Evolutionary conservation across 352 stramenopile genomes (phyloP).

Genomic region (Phytopythium boreale): DNA sequence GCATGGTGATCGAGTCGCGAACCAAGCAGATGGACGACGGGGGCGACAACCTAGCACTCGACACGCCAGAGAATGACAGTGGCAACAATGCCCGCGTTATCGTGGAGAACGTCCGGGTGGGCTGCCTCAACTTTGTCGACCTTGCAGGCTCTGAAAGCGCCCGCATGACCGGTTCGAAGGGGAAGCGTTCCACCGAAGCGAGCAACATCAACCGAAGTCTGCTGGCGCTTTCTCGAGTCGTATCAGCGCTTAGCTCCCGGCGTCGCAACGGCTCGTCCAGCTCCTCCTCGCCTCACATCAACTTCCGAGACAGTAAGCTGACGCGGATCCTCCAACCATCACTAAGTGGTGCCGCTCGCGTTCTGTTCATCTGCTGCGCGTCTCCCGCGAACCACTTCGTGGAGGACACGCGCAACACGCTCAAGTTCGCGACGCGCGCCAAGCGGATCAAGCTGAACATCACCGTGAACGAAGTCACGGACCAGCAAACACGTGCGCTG

Average conservation of each 20-base stretch:
- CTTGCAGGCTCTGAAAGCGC: conserved; percentile 92
- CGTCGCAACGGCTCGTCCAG: conserved; percentile 49
- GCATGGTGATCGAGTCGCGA: conserved; percentile 33
- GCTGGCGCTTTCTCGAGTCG: conserved; percentile 82
- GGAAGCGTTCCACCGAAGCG: conserved; percentile 45
- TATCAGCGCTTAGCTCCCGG: conserved; percentile 88
- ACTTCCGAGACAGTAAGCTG: conserved; percentile 92
- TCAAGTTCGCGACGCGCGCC: conserved; percentile 91
- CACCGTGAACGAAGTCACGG: conserved; percentile 38
- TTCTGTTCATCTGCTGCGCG: conserved; percentile 84
- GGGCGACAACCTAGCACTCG: conserved; percentile 11
- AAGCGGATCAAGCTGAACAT: conserved; percentile 73
- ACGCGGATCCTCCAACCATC: conserved; percentile 91
- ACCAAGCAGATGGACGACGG: conserved; percentile 12
- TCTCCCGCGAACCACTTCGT: conserved; percentile 71
- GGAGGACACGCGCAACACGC: conserved; percentile 88
- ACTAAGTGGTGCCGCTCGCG: conserved; percentile 76
- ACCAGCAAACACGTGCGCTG: conserved; percentile 28
- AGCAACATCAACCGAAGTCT: conserved; percentile 72
- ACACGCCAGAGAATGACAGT: conserved; percentile 2
- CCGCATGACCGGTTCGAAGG: conserved; percentile 65
- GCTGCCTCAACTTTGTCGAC: conserved; percentile 90
- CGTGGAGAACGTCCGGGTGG: conserved; percentile 25
- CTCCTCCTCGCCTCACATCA: conserved; percentile 62
- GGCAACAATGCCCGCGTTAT: conserved; percentile 4